Conservation (phyloP, 2,329 filamentous ascomycete genomes). For the Aspergillaceae sp. region DNA sequence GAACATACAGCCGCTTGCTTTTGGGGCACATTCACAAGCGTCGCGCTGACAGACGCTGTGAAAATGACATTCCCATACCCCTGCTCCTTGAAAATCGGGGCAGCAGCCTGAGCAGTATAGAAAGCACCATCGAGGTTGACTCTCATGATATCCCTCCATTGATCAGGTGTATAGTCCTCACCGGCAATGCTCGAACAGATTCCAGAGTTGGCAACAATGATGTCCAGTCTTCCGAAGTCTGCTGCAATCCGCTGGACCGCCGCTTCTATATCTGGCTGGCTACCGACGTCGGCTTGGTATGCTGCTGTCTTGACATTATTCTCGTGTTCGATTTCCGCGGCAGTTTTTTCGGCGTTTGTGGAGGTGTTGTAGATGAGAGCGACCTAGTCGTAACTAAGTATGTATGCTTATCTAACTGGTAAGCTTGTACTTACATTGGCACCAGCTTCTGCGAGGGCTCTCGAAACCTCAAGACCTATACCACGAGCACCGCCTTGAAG, state of each 20-base stretch:
- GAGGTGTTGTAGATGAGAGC: conserved; percentile 27
- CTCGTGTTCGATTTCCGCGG: conserved; percentile 17
- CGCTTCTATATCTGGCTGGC: conserved; percentile 21
- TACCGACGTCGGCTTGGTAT: conserved; percentile 26
- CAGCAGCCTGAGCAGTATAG: conserved; percentile 32
- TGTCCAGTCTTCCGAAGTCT: conserved; percentile 38
- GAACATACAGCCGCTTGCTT: conserved; percentile 26
- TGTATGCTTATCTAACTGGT: not conserved
- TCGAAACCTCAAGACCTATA: conserved; percentile 34
- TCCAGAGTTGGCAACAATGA: conserved; percentile 42
- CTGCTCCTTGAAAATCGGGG: conserved; percentile 28
- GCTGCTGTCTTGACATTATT: conserved; percentile 24
- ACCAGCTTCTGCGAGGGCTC: conserved; percentile 32
- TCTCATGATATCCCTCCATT: conserved; percentile 34
- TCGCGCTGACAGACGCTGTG: conserved; percentile 31
- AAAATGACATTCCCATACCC: conserved; percentile 31
- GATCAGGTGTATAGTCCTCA: conserved; percentile 30
- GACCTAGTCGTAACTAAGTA: conserved; percentile 11
- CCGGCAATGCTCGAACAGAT: conserved; percentile 28
- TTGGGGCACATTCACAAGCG: conserved; percentile 33
- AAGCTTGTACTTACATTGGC: conserved; percentile 26
- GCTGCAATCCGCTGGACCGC: conserved; percentile 25
- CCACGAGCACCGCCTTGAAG: conserved; percentile 24
- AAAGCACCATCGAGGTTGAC: conserved; percentile 35
- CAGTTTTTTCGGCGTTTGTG: conserved; percentile 14